Percentiles rank a stretch among this genome's conserved stretches.
phyloP scores from a whole-genome alignment of 2,329 filamentous ascomycete species.

The Passalora sequoiae region DNA sequence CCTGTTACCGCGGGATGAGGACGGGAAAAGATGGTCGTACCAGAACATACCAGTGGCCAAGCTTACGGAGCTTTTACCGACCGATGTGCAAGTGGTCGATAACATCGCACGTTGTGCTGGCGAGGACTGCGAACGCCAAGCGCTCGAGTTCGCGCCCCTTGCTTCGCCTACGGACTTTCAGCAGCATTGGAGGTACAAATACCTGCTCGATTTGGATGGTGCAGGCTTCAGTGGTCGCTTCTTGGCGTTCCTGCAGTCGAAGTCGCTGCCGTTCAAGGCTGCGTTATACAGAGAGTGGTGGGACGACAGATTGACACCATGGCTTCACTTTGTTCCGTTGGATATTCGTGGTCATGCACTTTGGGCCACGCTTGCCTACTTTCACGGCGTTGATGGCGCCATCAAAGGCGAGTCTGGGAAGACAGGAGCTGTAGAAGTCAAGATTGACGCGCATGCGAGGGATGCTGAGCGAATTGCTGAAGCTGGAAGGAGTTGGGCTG shows the following conservation, averaged over 20 bases:
- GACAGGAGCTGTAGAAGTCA: slow-evolving; percentile 41
- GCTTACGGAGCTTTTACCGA: slow-evolving; percentile 51
- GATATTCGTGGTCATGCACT: slow-evolving; percentile 68
- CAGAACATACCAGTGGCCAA: slow-evolving; percentile 49
- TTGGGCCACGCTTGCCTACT: slow-evolving; percentile 70
- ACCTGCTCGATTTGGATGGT: slow-evolving; percentile 67
- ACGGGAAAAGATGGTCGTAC: slow-evolving; percentile 48
- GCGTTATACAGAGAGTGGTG: slow-evolving; percentile 76
- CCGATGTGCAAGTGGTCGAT: slow-evolving; percentile 57
- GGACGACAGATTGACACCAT: slow-evolving; percentile 66
- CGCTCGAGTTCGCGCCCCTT: slow-evolving; percentile 47
- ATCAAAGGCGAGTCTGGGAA: slow-evolving; percentile 37
- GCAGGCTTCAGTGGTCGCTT: slow-evolving; percentile 62
- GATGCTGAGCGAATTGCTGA: slow-evolving; percentile 49
- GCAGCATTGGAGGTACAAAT: slow-evolving; percentile 60
- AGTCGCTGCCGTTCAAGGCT: slow-evolving; percentile 63
- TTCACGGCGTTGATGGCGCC: slow-evolving; percentile 53
- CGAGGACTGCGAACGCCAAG: slow-evolving; percentile 51
- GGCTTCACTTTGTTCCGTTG: slow-evolving; percentile 76
- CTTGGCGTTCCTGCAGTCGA: slow-evolving; percentile 60
- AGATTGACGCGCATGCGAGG: slow-evolving; percentile 40
- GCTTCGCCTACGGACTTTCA: slow-evolving; percentile 48
- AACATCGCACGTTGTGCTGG: slow-evolving; percentile 53
- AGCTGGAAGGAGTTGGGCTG: slow-evolving; percentile 47
- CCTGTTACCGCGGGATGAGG: slow-evolving; percentile 45